phyloP scores from a whole-genome alignment of 371 early-diverging fungal species.

The Syncephalastrum sp. region DNA sequence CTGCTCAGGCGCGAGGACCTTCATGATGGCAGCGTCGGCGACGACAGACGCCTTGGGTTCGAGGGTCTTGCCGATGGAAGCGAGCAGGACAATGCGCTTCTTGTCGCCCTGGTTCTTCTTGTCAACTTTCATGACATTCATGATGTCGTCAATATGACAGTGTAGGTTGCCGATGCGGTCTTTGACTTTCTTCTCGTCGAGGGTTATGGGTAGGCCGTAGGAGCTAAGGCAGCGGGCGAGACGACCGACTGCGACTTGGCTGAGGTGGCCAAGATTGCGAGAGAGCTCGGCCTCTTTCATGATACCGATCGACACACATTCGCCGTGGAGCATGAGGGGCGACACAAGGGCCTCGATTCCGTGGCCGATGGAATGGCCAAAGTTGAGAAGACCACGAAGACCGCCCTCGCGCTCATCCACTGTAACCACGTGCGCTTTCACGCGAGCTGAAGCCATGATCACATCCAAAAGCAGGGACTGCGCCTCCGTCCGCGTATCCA shows the following conservation, averaged over 20 bases:
- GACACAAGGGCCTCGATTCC: conserved; percentile 93
- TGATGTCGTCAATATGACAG: conserved; percentile 76
- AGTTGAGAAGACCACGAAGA: conserved; percentile 93
- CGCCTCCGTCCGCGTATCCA: conserved; percentile 62
- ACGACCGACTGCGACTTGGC: conserved; percentile 89
- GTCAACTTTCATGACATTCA: conserved; percentile 92
- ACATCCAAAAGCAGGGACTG: conserved; percentile 77
- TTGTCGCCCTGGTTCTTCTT: conserved; percentile 94
- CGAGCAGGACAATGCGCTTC: conserved; percentile 91
- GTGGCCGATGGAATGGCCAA: conserved; percentile 97
- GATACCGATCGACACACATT: conserved; percentile 95
- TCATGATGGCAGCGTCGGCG: conserved; percentile 78
- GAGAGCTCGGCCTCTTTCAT: conserved; percentile 94
- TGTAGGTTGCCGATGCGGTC: conserved; percentile 63
- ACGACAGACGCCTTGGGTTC: conserved; percentile 84
- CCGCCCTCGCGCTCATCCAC: conserved; percentile 95
- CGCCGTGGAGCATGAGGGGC: conserved; percentile 93
- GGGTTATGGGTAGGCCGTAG: conserved; percentile 85
- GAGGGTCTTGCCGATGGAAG: conserved; percentile 80
- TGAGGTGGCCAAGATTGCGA: conserved; percentile 82
- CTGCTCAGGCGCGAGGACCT: conserved; percentile 79
- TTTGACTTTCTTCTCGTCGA: conserved; percentile 77
- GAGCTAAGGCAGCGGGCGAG: conserved; percentile 82
- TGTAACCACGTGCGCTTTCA: conserved; percentile 95
- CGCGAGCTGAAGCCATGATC: conserved; percentile 83